Evolutionary conservation across 768 basidiomycete genomes (phyloP).

Genomic region (Chalciporus pseudorubinellus): DNA sequence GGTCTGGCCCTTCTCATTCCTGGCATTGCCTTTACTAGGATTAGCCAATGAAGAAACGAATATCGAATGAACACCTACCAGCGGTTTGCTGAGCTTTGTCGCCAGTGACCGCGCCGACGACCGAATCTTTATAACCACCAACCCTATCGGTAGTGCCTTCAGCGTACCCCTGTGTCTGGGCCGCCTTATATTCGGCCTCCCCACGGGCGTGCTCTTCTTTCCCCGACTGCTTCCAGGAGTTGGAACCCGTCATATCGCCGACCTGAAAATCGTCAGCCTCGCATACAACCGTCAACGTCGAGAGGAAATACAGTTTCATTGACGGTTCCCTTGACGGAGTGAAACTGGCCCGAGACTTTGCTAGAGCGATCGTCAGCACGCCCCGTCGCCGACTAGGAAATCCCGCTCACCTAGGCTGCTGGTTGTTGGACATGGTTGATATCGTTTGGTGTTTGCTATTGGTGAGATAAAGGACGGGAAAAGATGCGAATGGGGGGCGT

Average conservation of each 20-base stretch:
- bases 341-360: conserved; percentile 35
- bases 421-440: conserved; percentile 13
- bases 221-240: conserved; percentile 44
- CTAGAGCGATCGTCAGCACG: conserved; percentile 16
- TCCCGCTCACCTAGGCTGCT: conserved; percentile 28
- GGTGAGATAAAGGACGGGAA: background rate
- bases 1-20: conserved; percentile 51
- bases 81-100: conserved; percentile 50
- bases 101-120: conserved; percentile 55
- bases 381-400: too few species aligned
- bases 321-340: conserved; percentile 37
- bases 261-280: conserved; percentile 17
- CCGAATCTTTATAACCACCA: conserved; percentile 50
- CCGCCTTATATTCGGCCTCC: conserved; percentile 45
- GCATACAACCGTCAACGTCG: background rate
- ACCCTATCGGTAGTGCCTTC: conserved; percentile 47
- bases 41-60: fast-evolving
- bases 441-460: background rate
- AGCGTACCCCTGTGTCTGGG: conserved; percentile 48
- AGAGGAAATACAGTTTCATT: conserved; percentile 31
- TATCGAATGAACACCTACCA: conserved; percentile 32
- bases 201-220: conserved; percentile 50
- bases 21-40: conserved; percentile 43
- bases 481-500: conserved; percentile 3
- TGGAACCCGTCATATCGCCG: conserved; percentile 44